These are phyloP conservation scores for Termitomyces eurrhizus DNA, from an alignment of 768 basidiomycete species.

Conservation along the genomic window DNA sequence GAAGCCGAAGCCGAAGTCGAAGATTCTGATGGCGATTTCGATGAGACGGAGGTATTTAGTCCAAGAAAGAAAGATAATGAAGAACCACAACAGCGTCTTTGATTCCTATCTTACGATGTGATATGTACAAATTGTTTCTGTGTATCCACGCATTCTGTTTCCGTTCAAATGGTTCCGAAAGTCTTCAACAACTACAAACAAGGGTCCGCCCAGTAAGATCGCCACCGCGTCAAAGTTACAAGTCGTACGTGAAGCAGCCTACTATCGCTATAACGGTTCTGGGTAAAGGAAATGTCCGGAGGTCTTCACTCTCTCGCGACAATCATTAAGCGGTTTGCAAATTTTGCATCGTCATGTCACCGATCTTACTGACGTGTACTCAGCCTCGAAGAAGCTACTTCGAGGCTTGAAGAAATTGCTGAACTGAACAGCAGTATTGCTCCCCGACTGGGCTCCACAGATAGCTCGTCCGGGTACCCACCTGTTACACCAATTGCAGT, in stretches of 20 bases:
- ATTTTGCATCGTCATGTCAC: neutral
- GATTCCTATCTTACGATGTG: neutral
- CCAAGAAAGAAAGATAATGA: neutral
- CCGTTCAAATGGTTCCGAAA: neutral
- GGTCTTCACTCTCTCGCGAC: conserved; percentile 76
- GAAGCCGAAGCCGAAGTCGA: conserved; percentile 15
- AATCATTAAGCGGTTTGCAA: conserved; percentile 71
- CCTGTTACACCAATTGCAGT: neutral
- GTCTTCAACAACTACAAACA: conserved; percentile 13
- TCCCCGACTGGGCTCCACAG: conserved; percentile 11
- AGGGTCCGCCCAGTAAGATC: neutral
- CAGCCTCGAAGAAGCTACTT: conserved; percentile 91
- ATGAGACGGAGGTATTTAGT: neutral
- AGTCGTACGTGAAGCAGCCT: neutral
- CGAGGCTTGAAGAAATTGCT: conserved; percentile 89
- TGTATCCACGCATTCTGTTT: neutral
- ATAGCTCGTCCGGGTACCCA: conserved; percentile 12
- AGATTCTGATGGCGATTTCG: neutral
- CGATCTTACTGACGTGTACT: conserved; percentile 1
- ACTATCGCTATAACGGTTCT: neutral
- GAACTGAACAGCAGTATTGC: conserved; percentile 31
- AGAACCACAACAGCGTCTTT: neutral
- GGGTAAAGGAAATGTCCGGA: conserved; percentile 29
- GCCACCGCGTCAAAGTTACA: conserved; percentile 7
- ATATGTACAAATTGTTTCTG: neutral